phyloP scores from a whole-genome alignment of 352 stramenopile genomes.

The Pythium insidiosum region DNA sequence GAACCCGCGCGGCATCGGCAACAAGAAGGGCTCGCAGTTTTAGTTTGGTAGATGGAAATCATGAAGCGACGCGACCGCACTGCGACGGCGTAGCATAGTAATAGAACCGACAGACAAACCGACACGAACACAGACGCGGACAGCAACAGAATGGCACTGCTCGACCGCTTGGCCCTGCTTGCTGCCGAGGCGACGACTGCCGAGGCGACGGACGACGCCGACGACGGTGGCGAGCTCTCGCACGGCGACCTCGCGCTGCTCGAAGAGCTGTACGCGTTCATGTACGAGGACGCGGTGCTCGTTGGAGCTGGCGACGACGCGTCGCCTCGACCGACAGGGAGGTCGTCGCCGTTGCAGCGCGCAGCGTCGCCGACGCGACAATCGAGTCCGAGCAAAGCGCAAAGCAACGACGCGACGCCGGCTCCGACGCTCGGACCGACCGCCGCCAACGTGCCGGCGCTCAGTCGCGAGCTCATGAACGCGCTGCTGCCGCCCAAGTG shows the following conservation, averaged over 20 bases:
- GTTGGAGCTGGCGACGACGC: conserved; percentile 5
- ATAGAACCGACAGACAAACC: too few species aligned
- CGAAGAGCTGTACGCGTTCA: conserved; percentile 54
- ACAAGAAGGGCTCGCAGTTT: conserved; percentile 94
- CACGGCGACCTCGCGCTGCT: conserved; percentile 14
- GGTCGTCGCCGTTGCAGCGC: conserved; percentile 4
- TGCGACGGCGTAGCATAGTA: too few species aligned
- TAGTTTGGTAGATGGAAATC: too few species aligned
- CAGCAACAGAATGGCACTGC: too few species aligned
- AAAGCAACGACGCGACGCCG: background rate
- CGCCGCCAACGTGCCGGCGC: conserved; percentile 6
- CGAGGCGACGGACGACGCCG: too few species aligned
- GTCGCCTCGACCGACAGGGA: conserved; percentile 1
- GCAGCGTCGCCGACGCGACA: conserved; percentile 14
- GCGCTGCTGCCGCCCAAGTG: conserved; percentile 67
- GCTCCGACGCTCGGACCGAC: conserved; percentile 4
- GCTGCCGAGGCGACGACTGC: too few species aligned
- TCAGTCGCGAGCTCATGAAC: conserved; percentile 54
- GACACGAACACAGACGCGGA: too few species aligned
- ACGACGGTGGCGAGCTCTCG: conserved; percentile 15
- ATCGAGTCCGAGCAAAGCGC: background rate
- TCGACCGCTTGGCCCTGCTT: too few species aligned
- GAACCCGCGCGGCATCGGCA: conserved; percentile 93
- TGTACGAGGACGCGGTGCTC: conserved; percentile 46
- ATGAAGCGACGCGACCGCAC: too few species aligned